Percentiles rank a stretch among this genome's conserved stretches.
These are phyloP conservation scores for Trametes elegans DNA, from an alignment of 768 basidiomycete genomes.

Conservation along the genomic window DNA sequence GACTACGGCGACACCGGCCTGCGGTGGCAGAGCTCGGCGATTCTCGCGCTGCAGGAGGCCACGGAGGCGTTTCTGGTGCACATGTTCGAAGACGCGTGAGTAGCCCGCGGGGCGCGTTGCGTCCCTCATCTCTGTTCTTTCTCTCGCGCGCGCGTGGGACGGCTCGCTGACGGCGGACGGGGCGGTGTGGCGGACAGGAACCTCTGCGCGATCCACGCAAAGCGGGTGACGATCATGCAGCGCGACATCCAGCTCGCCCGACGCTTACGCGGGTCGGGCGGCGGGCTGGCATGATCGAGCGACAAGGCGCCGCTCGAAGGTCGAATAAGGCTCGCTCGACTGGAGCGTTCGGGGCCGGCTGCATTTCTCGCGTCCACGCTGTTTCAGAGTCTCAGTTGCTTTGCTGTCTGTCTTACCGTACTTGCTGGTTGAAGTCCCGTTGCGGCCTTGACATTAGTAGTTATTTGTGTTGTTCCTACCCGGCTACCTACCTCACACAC, in stretches of 20 bases:
- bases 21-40: slow-evolving; percentile 94
- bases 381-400: neutral
- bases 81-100: slow-evolving; percentile 97
- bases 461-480: too few relatives aligned
- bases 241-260: slow-evolving; percentile 95
- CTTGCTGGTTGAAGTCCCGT: neutral
- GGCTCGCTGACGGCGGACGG: neutral
- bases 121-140: neutral
- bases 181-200: slow-evolving; percentile 50
- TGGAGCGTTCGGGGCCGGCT: neutral
- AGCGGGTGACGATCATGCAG: slow-evolving; percentile 97
- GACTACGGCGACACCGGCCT: slow-evolving; percentile 59
- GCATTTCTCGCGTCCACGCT: neutral
- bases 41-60: slow-evolving; percentile 94
- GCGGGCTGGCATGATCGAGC: slow-evolving; percentile 52
- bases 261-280: slow-evolving; percentile 90
- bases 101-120: slow-evolving; percentile 27
- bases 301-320: neutral
- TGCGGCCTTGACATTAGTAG: neutral
- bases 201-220: slow-evolving; percentile 95
- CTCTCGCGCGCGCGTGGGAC: neutral
- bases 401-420: neutral
- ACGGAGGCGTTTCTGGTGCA: slow-evolving; percentile 95
- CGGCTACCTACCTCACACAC: too few relatives aligned
- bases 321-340: neutral